These are phyloP conservation scores for Apophysomyces ossiformis DNA, from an alignment of 371 early-diverging fungal species.

Conservation along the genomic window DNA sequence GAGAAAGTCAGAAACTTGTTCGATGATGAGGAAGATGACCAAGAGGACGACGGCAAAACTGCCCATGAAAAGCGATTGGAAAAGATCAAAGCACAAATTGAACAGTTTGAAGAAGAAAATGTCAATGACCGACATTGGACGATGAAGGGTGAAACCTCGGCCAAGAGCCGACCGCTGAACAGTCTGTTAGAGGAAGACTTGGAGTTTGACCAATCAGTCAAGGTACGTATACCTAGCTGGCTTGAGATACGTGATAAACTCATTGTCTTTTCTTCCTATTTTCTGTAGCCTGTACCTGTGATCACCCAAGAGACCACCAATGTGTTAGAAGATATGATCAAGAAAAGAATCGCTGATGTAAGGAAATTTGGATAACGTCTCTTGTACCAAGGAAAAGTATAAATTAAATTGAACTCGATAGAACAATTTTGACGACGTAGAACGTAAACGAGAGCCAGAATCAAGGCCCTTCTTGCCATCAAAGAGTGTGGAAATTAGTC, in stretches of 20 bases:
- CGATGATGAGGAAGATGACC: constrained; percentile 59
- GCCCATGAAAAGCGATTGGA: constrained; percentile 27
- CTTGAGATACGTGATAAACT: neutral
- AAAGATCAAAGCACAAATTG: constrained; percentile 68
- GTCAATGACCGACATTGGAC: constrained; percentile 88
- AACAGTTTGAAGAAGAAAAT: constrained; percentile 85
- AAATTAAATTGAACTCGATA: constrained; percentile 15
- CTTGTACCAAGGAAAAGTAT: neutral
- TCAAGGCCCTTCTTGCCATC: constrained; percentile 81
- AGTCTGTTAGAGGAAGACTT: constrained; percentile 93
- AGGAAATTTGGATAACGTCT: neutral
- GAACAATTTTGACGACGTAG: constrained; percentile 90
- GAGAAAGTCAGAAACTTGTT: constrained; percentile 55
- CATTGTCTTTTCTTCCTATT: neutral
- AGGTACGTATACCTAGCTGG: constrained; percentile 32
- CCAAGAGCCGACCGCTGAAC: constrained; percentile 86
- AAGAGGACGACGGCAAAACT: constrained; percentile 36
- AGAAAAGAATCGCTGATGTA: constrained; percentile 84
- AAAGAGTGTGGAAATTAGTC: constrained; percentile 76
- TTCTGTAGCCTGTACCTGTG: constrained; percentile 83
- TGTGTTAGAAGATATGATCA: constrained; percentile 92
- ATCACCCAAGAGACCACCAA: constrained; percentile 91
- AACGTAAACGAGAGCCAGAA: constrained; percentile 76
- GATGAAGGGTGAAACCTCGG: constrained; percentile 81
- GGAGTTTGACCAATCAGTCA: constrained; percentile 88